Base-by-base conservation (phyloP, 768 basidiomycete species). In the Pleurotus eryngii region DNA sequence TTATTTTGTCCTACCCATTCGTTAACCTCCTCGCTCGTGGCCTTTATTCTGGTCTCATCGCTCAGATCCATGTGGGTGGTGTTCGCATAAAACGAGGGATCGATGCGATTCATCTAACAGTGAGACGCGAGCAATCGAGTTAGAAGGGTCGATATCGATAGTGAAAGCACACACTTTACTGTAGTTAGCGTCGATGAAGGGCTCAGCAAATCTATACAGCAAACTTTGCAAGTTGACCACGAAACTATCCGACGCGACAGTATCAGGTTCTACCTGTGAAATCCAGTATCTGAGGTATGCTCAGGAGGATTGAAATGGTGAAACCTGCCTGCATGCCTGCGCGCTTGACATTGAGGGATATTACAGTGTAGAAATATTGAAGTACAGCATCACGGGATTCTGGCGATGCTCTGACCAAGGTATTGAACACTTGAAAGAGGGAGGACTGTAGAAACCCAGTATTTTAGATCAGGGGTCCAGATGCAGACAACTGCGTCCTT, bases 21-120 rank as follows among this genome's bases (percentile, higher is more conserved):
- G 18, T 81, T 76, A 1, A 89, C 92, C 64, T 98, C 95, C 57
- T 93, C 89, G 61, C 86, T 89, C 0, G 92, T 93, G 0, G 94
- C 94, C 63, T 93, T 94, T 61, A 99, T 90, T 50, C 95, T 86
- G 0, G 97, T 99, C 68, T 97, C 93, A 12, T 98, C 96, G 26
- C 73, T 83, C 20, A 96, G 72, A 62, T 91, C 79, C 26, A 98
- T 82, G 5, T 93, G 80, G 8, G 76, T 68, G 4, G 89, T 89
- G 59, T 81, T 82, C 8, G 84, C 84, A 66, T 85, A 95, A 70
- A 87, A 98, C 5, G 86, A 70, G 2, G 86, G 77, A 65, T 99
- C 96, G 49, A 99, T 92, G 58, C 90, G 88, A 68, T 97, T 90
- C 65, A 99, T 88, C 92, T 97, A 57, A 18, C 14, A 48, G 11